Evolutionary conservation across 2,329 filamentous ascomycete genomes (phyloP), one percentile per base, ranked within the genome.

Genomic region (Diaporthe vaccinii): DNA sequence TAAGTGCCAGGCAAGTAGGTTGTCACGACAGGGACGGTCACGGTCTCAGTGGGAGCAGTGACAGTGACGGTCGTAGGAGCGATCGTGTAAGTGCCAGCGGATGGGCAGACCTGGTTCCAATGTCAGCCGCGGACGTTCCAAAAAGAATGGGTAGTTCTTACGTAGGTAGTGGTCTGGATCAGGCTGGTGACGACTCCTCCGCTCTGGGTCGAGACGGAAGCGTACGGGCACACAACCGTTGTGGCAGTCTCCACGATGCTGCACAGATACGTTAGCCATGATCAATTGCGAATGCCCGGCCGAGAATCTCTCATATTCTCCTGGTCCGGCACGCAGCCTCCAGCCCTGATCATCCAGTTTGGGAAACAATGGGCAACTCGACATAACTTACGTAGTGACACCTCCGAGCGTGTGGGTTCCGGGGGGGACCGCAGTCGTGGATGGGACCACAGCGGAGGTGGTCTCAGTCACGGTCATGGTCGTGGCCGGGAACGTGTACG

Each of bases 31-130:
- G 93, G 93, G 85, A 92, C 92, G 80, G 91, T 89, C 74, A 93
- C 85, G 78, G 88, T 86, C 69, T 87, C 89, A 76, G 88, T 87
- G 79, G 86, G 84, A 75, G 81, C 82, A 74, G 87, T 84, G 78
- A 91, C 87, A 46, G 86, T 87, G 78, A 91, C 93, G 82, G 91
- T 93, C 82, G 88, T 88, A 74, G 93, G 91, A 78, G 88, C 91
- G 79, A 95, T 92, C 82, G 92, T 95, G 89, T 95, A 95, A 74
- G 92, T 94, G 83, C 93, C 93, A 80, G 93, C 87, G 68, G 87
- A 87, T 77, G 93, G 93, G 91, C 93, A 95, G 81, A 93, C 73
- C 74, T 74, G 36, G 8, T 58, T 44, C 14, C n/a, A 39, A 49
- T 41, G 61, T 68, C 61, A 74, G 72, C 34, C 34, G 17, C 51